Evolutionary conservation across 208 protist species (phyloP).

Genomic region (Trypanosoma rangeli): DNA sequence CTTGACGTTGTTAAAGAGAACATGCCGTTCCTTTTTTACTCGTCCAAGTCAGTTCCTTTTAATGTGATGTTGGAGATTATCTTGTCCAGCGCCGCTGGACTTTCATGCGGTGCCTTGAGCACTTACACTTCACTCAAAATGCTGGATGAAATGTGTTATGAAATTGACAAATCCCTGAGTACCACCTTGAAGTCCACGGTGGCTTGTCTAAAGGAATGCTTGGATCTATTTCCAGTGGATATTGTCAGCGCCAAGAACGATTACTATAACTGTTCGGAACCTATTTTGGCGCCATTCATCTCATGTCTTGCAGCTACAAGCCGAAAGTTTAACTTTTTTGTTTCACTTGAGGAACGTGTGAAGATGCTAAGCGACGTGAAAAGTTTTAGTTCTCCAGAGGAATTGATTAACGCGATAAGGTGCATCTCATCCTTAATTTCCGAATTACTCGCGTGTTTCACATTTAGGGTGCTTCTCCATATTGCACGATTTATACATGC

Average conservation of each 20-base stretch:
- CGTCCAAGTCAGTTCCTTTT: neutral
- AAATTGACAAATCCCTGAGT: neutral
- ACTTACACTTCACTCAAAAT: neutral
- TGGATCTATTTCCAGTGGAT: neutral
- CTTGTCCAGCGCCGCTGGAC: neutral
- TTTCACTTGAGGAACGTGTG: constrained; percentile 45
- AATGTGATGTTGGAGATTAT: neutral
- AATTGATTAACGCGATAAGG: constrained; percentile 44
- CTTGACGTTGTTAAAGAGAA: neutral
- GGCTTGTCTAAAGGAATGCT: neutral
- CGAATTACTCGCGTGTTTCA: constrained; percentile 53
- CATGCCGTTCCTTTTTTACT: neutral
- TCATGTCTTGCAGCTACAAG: constrained; percentile 32
- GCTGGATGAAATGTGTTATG: neutral
- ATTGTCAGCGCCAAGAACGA: constrained; percentile 28
- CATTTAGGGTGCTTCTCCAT: constrained; percentile 34
- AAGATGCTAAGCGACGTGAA: constrained; percentile 24
- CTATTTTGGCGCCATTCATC: constrained; percentile 34
- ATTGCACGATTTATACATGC: constrained; percentile 3
- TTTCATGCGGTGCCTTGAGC: neutral
- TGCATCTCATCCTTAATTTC: constrained; percentile 51
- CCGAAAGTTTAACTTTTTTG: constrained; percentile 51
- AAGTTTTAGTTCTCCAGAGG: constrained; percentile 37
- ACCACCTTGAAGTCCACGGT: neutral
- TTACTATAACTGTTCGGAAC: constrained; percentile 38